Evolutionary conservation across 2,329 filamentous ascomycete genomes (phyloP), one percentile per base, ranked within the genome.

Genomic region (Dactylellina haptotyla): DNA sequence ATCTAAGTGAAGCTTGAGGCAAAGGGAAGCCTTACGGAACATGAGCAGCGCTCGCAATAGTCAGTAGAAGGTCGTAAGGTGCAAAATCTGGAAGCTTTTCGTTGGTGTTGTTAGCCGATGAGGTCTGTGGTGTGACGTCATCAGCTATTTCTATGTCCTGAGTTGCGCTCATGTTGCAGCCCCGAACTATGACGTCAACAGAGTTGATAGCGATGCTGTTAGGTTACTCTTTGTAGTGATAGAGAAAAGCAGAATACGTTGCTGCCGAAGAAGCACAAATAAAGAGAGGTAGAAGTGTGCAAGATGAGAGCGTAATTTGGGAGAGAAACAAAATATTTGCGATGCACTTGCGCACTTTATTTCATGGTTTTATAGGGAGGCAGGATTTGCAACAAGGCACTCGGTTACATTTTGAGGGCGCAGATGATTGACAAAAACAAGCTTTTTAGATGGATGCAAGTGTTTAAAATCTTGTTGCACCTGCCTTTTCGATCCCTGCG

Each of bases 121-220:
- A 30, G 23, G 51, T 26, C 61, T 53, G 46, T 23, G 61, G 39
- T 9, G 54, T 73, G 69, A 73, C 69, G 61, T 73, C 69, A 73
- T 61, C 32, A 26, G 20, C 32, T n/a, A 2, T 10, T 2, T 28
- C 14, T 6, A 25, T 34, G 32, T 14, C 14, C 32, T 6, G 14
- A 34, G 32, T 14, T 34, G 39, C n/a, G 39, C 8, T 43, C 16
- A 43, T 9, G 41, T 23, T n/a, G n/a, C n/a, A n/a, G n/a, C n/a
- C n/a, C n/a, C n/a, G n/a, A n/a, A n/a, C n/a, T n/a, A n/a, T n/a
- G n/a, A n/a, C n/a, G n/a, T n/a, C n/a, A n/a, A n/a, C n/a, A n/a
- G n/a, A n/a, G n/a, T 25, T 23, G 41, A 46, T 46, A 18, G 18
- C 41, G 41, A 46, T 46, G 41, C 41, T 2, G 2, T 46, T 46